Conservation (phyloP, 208 protist genomes). For the Leishmania martiniquensis region DNA sequence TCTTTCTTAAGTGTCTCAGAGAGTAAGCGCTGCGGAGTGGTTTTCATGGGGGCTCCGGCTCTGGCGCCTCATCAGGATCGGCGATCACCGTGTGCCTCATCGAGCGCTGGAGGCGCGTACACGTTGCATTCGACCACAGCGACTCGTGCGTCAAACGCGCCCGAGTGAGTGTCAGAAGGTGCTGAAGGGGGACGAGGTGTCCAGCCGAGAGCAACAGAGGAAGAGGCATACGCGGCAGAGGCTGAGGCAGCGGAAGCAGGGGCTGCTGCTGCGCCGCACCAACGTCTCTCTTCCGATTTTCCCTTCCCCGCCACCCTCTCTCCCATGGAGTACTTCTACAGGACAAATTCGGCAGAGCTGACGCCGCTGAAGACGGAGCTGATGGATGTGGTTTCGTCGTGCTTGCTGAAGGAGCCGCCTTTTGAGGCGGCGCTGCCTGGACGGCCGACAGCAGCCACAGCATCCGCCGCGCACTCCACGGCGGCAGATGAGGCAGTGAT, state of each 20-base stretch:
- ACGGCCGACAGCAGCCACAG: background rate
- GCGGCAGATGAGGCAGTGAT: background rate
- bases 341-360: slow-evolving; percentile 31
- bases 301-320: slow-evolving; percentile 3
- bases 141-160: background rate
- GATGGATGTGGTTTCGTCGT: slow-evolving; percentile 73
- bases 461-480: background rate
- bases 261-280: background rate
- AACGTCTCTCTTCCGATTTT: background rate
- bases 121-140: background rate
- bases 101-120: background rate
- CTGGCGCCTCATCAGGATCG: no score
- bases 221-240: background rate
- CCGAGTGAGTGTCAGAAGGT: background rate
- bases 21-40: no score
- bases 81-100: background rate
- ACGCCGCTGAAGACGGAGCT: slow-evolving; percentile 75
- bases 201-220: background rate
- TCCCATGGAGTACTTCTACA: slow-evolving; percentile 9
- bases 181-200: background rate
- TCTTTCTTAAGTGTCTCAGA: background rate
- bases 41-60: no score
- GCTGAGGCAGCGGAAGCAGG: background rate
- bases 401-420: slow-evolving; percentile 83
- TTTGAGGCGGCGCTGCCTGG: slow-evolving; percentile 30